Conservation (phyloP, 164 flowering plant species). For the Vitis rotundifolia region DNA sequence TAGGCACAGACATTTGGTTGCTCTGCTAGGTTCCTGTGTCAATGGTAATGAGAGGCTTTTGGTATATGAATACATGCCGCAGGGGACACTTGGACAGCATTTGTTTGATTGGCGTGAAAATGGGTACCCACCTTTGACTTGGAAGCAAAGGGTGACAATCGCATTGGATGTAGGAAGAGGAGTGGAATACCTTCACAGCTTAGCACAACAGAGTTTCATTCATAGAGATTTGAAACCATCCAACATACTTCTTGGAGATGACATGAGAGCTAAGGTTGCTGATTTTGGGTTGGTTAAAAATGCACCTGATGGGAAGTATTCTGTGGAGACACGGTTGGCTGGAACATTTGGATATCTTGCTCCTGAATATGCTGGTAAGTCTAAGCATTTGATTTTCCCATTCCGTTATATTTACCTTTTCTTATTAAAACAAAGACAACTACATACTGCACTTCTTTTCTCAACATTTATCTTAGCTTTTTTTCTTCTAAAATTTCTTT, state of each 20-base stretch:
- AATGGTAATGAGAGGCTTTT: conserved; percentile 52
- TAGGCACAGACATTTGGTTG: conserved; percentile 60
- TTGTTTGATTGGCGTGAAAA: conserved; percentile 46
- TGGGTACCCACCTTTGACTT: conserved; percentile 39
- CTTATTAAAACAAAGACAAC: too few species aligned
- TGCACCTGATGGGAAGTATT: conserved; percentile 43
- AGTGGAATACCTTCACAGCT: conserved; percentile 58
- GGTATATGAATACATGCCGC: conserved; percentile 67
- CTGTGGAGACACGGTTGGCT: conserved; percentile 29
- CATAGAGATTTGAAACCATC: conserved; percentile 55
- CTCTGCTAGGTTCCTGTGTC: conserved; percentile 49
- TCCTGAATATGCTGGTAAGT: conserved; percentile 18
- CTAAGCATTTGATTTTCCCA: neutral
- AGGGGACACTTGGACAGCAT: conserved; percentile 48
- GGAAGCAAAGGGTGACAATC: conserved; percentile 56
- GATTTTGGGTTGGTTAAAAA: conserved; percentile 46
- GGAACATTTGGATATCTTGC: conserved; percentile 23
- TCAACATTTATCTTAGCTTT: too few species aligned
- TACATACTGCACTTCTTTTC: too few species aligned
- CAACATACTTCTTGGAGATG: conserved; percentile 44
- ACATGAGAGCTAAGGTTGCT: conserved; percentile 44
- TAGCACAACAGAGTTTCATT: conserved; percentile 60
- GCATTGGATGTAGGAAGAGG: conserved; percentile 61
- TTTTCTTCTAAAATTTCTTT: too few species aligned
- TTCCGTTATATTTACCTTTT: neutral